Conservation (phyloP, 148 eudicot species). For the Pouteria glomerata region DNA sequence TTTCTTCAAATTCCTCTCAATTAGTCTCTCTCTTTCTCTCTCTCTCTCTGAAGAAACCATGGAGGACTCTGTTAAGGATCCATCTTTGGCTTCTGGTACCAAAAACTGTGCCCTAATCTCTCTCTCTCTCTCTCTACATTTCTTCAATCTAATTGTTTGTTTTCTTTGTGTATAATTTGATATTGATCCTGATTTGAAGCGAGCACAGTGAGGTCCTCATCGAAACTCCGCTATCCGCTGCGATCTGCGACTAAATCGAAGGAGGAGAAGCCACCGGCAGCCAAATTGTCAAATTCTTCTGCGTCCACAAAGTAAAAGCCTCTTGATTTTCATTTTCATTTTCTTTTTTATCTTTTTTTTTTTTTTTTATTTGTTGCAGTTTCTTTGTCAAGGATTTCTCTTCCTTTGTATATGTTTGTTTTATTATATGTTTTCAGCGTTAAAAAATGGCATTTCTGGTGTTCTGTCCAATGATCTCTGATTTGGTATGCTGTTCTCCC, state of each 20-base stretch:
- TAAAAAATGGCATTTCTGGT: too few species aligned
- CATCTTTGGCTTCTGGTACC: constrained; percentile 23
- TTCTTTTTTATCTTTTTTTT: background rate
- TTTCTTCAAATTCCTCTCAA: background rate
- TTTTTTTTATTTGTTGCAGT: background rate
- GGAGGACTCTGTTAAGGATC: constrained; percentile 45
- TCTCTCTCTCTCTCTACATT: background rate
- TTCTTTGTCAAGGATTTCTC: too few species aligned
- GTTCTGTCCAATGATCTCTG: too few species aligned
- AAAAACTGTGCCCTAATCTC: background rate
- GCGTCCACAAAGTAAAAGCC: constrained; percentile 31
- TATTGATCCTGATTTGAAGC: constrained; percentile 12
- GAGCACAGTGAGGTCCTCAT: constrained; percentile 21
- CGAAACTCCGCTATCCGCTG: constrained; percentile 55
- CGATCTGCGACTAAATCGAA: constrained; percentile 43
- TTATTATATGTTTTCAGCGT: too few species aligned
- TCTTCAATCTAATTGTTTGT: background rate
- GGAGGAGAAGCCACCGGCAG: constrained; percentile 30
- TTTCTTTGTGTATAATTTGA: background rate
- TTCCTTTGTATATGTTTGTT: background rate
- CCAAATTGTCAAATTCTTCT: constrained; percentile 23
- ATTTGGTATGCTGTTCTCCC: background rate
- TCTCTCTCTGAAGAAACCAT: constrained; percentile 12
- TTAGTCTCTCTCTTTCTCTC: background rate
- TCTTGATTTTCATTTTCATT: background rate